Conservation (phyloP, 2,329 filamentous ascomycete genomes). For the Colletotrichum coccodes region DNA sequence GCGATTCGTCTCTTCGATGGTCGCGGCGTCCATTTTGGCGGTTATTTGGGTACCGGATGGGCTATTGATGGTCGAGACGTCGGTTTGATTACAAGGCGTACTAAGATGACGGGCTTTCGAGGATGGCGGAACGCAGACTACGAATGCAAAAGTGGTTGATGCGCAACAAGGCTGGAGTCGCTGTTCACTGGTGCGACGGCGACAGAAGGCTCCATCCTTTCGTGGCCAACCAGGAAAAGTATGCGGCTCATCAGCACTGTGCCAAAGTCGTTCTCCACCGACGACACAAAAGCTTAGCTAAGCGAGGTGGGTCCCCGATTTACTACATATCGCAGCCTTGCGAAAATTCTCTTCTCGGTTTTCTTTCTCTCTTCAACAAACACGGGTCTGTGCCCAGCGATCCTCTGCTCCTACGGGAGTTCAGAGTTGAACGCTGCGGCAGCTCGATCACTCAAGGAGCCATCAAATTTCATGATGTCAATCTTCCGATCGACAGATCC, state of each 20-base stretch:
- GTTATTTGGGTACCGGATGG: not conserved
- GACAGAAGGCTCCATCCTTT: conserved; percentile 7
- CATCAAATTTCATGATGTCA: conserved; percentile 81
- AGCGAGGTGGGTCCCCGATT: conserved; percentile 20
- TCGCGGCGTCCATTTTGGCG: conserved; percentile 70
- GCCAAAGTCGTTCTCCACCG: conserved; percentile 1
- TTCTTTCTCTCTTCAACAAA: conserved; percentile 52
- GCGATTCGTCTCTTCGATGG: conserved; percentile 94
- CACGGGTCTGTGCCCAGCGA: conserved; percentile 87
- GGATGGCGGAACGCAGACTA: not conserved
- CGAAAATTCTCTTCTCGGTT: conserved; percentile 39
- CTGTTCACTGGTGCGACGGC: not conserved
- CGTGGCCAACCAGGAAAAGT: conserved; percentile 30
- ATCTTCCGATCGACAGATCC: conserved; percentile 96
- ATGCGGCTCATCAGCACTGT: conserved; percentile 15
- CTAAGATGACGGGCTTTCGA: not conserved
- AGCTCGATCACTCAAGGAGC: conserved; percentile 88
- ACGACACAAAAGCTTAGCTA: conserved; percentile 19
- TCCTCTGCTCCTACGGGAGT: conserved; percentile 73
- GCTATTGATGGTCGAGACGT: too few relatives aligned
- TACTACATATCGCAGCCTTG: conserved; percentile 32
- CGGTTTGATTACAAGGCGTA: not conserved
- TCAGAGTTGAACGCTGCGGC: conserved; percentile 82
- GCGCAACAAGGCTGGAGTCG: conserved; percentile 12
- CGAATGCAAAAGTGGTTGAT: not conserved